phyloP scores from a whole-genome alignment of 345 rosid species.

The Camelina sativa region DNA sequence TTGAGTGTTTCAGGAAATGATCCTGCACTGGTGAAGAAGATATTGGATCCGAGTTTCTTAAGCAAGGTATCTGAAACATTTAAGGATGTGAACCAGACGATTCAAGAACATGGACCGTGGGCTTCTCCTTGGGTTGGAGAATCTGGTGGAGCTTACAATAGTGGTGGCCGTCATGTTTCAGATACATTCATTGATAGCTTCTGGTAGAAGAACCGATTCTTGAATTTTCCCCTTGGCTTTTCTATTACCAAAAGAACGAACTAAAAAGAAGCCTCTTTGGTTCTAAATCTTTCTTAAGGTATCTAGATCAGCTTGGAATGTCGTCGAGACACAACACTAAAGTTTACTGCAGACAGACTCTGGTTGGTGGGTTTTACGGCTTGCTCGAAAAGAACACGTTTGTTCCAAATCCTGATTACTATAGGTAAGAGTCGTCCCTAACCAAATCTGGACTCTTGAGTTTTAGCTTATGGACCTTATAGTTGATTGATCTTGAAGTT shows the following conservation, averaged over 20 bases:
- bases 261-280: background rate
- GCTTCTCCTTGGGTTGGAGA: slow-evolving; percentile 99
- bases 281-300: slow-evolving; percentile 53
- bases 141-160: slow-evolving; percentile 97
- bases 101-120: slow-evolving; percentile 76
- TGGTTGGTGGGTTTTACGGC: slow-evolving; percentile 91
- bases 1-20: slow-evolving; percentile 68
- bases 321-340: slow-evolving; percentile 86
- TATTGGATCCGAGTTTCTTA: slow-evolving; percentile 72
- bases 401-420: slow-evolving; percentile 92
- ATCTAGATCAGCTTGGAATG: slow-evolving; percentile 98
- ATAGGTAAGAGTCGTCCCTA: slow-evolving; percentile 61
- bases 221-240: background rate
- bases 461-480: background rate
- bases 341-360: slow-evolving; percentile 96
- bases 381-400: slow-evolving; percentile 71
- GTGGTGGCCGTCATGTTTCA: slow-evolving; percentile 86
- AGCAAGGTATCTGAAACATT: slow-evolving; percentile 65
- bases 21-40: slow-evolving; percentile 71
- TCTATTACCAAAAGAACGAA: background rate
- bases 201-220: slow-evolving; percentile 56
- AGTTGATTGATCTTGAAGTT: background rate
- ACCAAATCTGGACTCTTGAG: background rate
- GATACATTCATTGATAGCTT: slow-evolving; percentile 89
- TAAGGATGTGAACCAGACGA: slow-evolving; percentile 55